A percentile compares a stretch with the other conserved stretches of the same genome.
Evolutionary conservation across 352 stramenopile species (phyloP).

Genomic region (Thraustochytrium striatum): DNA sequence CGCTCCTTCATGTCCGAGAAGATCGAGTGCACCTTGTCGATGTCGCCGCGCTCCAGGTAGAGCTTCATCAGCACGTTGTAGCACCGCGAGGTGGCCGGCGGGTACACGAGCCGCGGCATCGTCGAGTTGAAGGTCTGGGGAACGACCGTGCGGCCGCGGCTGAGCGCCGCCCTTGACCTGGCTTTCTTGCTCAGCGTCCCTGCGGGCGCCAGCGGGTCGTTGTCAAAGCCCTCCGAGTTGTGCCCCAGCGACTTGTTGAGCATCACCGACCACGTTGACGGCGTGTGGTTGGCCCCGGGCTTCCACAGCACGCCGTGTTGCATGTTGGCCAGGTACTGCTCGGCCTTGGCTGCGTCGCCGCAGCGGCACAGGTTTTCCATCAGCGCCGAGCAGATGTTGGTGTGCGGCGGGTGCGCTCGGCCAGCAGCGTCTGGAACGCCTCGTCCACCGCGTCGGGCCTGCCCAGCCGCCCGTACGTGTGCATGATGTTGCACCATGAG

Average conservation of each 20-base stretch:
- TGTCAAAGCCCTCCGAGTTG: background rate
- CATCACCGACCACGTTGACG: background rate
- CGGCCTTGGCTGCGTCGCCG: background rate
- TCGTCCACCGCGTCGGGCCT: background rate
- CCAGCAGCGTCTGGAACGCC: background rate
- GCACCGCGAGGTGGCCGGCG: background rate
- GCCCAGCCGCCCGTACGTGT: slow-evolving; percentile 4
- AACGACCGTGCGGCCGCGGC: too few relatives aligned
- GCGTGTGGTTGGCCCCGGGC: slow-evolving; percentile 11
- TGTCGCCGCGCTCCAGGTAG: background rate
- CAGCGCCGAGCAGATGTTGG: background rate
- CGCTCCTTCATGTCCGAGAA: slow-evolving; percentile 40
- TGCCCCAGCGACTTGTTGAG: slow-evolving; percentile 13
- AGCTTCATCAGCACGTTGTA: slow-evolving; percentile 16
- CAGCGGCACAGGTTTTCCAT: slow-evolving; percentile 9
- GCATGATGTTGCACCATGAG: background rate
- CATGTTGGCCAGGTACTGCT: slow-evolving; percentile 44
- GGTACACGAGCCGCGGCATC: background rate
- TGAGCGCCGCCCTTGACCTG: background rate
- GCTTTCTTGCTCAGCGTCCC: too few relatives aligned
- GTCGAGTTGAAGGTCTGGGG: too few relatives aligned
- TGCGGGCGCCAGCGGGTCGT: slow-evolving; percentile 3
- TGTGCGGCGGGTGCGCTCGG: background rate
- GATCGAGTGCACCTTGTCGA: slow-evolving; percentile 37
- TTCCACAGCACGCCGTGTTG: slow-evolving; percentile 19